Percentiles rank a stretch among this genome's conserved stretches.
Conservation (phyloP, 73 alveolate species). For the Paramecium tetraurelia region DNA sequence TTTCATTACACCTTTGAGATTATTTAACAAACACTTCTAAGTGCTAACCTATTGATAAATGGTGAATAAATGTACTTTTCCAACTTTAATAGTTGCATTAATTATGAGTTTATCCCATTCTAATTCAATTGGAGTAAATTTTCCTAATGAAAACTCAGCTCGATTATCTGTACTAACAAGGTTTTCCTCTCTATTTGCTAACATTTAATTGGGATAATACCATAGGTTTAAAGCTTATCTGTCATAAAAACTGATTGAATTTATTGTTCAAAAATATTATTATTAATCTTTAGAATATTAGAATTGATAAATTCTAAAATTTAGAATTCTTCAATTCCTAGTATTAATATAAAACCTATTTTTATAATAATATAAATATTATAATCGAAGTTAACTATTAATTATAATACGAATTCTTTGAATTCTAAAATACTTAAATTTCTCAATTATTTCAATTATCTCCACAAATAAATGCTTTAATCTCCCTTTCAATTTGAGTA, state of each 20-base stretch:
- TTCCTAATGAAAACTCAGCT: constrained; percentile 38
- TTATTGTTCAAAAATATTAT: background rate
- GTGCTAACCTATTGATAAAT: background rate
- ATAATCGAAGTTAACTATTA: background rate
- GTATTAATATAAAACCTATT: background rate
- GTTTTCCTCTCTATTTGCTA: constrained; percentile 35
- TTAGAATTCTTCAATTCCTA: background rate
- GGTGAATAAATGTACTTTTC: background rate
- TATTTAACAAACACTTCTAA: constrained; percentile 50
- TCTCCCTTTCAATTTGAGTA: too few relatives aligned
- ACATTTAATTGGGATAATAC: background rate
- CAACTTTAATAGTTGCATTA: constrained; percentile 44
- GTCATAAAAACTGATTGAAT: background rate
- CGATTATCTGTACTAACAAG: background rate
- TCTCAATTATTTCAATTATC: too few relatives aligned
- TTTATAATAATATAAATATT: background rate
- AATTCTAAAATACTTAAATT: background rate
- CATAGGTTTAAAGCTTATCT: background rate
- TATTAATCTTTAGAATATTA: background rate
- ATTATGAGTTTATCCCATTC: constrained; percentile 56
- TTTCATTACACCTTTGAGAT: constrained; percentile 65
- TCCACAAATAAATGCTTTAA: too few relatives aligned
- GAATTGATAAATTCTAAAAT: background rate
- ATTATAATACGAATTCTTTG: background rate
- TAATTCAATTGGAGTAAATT: constrained; percentile 55